These are phyloP conservation scores for Leccinum fibrillosum DNA, from an alignment of 768 basidiomycete species.

Conservation along the genomic window DNA sequence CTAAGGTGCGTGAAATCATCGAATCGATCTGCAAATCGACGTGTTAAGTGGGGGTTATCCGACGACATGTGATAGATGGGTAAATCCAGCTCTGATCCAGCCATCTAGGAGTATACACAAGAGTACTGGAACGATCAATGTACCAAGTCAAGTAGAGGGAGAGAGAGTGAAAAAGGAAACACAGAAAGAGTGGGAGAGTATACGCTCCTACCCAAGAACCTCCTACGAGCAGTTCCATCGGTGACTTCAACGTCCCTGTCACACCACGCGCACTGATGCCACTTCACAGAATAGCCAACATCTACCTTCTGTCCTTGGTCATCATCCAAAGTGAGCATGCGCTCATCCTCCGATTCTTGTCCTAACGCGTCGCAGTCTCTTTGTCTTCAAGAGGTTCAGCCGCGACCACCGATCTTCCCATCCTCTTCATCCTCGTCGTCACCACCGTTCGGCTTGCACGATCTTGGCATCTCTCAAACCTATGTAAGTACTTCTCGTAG, in stretches of 20 bases:
- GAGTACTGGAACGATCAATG: slow-evolving; percentile 79
- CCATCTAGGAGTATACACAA: slow-evolving; percentile 90
- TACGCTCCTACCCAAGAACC: slow-evolving; percentile 72
- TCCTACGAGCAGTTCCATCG: slow-evolving; percentile 91
- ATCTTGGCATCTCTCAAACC: too few species aligned
- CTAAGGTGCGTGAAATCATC: slow-evolving; percentile 46
- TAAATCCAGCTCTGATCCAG: slow-evolving; percentile 93
- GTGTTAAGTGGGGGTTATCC: slow-evolving; percentile 47
- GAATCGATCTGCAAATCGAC: slow-evolving; percentile 46
- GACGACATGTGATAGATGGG: slow-evolving; percentile 60
- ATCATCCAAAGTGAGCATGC: slow-evolving; percentile 64
- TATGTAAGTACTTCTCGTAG: too few species aligned
- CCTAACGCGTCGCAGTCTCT: slow-evolving; percentile 56
- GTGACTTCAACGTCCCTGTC: slow-evolving; percentile 34
- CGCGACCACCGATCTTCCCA: slow-evolving; percentile 77
- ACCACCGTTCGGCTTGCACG: too few species aligned
- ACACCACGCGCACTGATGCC: not conserved
- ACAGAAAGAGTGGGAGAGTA: too few species aligned
- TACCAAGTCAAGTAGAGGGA: slow-evolving; percentile 25
- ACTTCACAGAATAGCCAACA: slow-evolving; percentile 69
- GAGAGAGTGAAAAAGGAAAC: not conserved
- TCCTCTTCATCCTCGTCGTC: slow-evolving; percentile 81
- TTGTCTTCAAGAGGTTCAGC: slow-evolving; percentile 68
- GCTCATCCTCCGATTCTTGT: not conserved
- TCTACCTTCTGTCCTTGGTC: slow-evolving; percentile 84